Evolutionary conservation across 352 stramenopile genomes (phyloP).

Genomic region (Pythium grandisporangium): DNA sequence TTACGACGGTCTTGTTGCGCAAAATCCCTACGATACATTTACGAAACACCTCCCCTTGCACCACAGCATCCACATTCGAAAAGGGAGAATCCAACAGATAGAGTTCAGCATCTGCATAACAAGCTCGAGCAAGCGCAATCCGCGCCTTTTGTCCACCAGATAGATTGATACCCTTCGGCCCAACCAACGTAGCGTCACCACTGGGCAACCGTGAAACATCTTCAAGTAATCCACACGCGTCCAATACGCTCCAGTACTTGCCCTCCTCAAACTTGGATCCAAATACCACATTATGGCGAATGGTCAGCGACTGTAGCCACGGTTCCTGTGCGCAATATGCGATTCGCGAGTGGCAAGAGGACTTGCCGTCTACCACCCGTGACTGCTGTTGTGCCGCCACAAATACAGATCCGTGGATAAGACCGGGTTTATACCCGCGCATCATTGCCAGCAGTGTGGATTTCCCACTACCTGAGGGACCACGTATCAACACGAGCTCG

Average conservation of each 20-base stretch:
- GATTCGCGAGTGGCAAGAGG: neutral
- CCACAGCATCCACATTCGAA: constrained; percentile 6
- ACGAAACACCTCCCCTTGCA: constrained; percentile 8
- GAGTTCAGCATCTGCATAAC: constrained; percentile 11
- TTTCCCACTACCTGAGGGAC: neutral
- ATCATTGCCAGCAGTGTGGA: constrained; percentile 1
- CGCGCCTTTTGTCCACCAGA: constrained; percentile 14
- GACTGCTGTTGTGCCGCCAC: neutral
- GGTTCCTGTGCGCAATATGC: neutral
- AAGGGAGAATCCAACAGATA: constrained; percentile 6
- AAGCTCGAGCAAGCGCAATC: constrained; percentile 11
- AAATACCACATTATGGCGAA: constrained; percentile 84
- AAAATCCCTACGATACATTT: constrained; percentile 7
- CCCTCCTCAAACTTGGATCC: constrained; percentile 45
- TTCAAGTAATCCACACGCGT: constrained; percentile 7
- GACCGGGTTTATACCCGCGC: neutral
- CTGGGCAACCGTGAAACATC: constrained; percentile 11
- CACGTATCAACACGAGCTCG: constrained; percentile 6
- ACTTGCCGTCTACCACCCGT: too few species aligned
- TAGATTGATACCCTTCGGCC: constrained; percentile 9
- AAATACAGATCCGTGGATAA: neutral
- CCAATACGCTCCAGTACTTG: constrained; percentile 20
- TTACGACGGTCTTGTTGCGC: constrained; percentile 7
- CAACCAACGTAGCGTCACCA: constrained; percentile 16
- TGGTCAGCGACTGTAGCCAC: constrained; percentile 5